phyloP scores from a whole-genome alignment of 495 filamentous ascomycete genomes.

The Aspergillus bridgeri region DNA sequence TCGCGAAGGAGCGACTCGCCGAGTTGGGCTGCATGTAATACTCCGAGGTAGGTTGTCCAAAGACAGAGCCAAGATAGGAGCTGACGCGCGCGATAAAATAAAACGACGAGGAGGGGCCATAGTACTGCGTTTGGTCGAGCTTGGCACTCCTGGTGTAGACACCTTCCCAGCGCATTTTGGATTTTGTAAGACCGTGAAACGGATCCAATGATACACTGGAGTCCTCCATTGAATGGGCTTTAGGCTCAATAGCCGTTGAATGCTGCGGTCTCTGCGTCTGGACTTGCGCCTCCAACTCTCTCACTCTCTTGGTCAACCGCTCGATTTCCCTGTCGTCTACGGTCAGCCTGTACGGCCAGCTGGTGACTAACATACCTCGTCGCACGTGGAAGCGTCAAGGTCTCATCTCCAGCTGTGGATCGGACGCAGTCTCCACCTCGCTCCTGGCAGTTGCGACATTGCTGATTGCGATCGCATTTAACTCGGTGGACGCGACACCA shows the following conservation, averaged over 20 bases:
- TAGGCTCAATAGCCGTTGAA: too few species aligned
- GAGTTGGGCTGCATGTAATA: slow-evolving; percentile 7
- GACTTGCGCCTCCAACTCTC: slow-evolving; percentile 1
- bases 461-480: slow-evolving; percentile 42
- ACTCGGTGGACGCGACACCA: slow-evolving; percentile 43
- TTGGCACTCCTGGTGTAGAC: slow-evolving; percentile 2
- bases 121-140: neutral
- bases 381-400: neutral
- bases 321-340: slow-evolving; percentile 36
- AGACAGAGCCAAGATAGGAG: neutral
- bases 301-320: slow-evolving; percentile 25
- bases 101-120: slow-evolving; percentile 6
- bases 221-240: too few species aligned
- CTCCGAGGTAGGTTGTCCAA: neutral
- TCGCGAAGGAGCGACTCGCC: slow-evolving; percentile 3
- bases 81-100: slow-evolving; percentile 6
- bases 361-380: neutral
- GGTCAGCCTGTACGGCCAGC: neutral
- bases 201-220: too few species aligned
- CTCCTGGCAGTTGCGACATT: slow-evolving; percentile 42
- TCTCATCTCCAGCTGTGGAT: slow-evolving; percentile 6
- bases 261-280: too few species aligned
- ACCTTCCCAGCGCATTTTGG: slow-evolving; percentile 8
- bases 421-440: slow-evolving; percentile 33
- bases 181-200: neutral